Evolutionary conservation across 306 rosid species (phyloP).

Genomic region (Trifolium repens): DNA sequence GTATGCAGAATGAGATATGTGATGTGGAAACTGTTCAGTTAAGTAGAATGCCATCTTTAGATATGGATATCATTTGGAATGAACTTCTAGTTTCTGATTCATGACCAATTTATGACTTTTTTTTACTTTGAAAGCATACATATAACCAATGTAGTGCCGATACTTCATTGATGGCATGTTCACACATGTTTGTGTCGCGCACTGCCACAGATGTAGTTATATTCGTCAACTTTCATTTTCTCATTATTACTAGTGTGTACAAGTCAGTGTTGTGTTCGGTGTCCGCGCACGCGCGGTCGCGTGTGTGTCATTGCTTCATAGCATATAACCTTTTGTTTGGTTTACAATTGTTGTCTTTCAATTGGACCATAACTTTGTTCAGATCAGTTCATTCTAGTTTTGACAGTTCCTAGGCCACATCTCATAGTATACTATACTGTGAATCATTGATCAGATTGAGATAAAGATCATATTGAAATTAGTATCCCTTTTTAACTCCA

Average conservation of each 20-base stretch:
- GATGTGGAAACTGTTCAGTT: constrained; percentile 78
- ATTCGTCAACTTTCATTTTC: not conserved
- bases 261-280: not conserved
- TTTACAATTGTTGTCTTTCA: constrained; percentile 29
- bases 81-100: constrained; percentile 76
- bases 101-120: constrained; percentile 38
- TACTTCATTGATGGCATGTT: not conserved
- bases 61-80: constrained; percentile 95
- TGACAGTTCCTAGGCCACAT: constrained; percentile 24
- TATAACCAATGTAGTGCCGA: not conserved
- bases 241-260: not conserved
- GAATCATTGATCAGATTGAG: not conserved
- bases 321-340: constrained; percentile 16
- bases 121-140: constrained; percentile 25
- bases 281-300: not conserved
- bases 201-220: not conserved
- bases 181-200: not conserved
- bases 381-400: constrained; percentile 33
- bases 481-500: not conserved
- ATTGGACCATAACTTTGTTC: constrained; percentile 15
- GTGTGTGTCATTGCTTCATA: not conserved
- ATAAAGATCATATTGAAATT: constrained; percentile 25
- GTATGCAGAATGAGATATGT: constrained; percentile 41
- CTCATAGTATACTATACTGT: not conserved
- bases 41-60: constrained; percentile 95